Percentiles rank a stretch among this genome's conserved stretches.
These are phyloP conservation scores for Hyaloscypha finlandica DNA, from an alignment of 495 filamentous ascomycete genomes.

Conservation along the genomic window DNA sequence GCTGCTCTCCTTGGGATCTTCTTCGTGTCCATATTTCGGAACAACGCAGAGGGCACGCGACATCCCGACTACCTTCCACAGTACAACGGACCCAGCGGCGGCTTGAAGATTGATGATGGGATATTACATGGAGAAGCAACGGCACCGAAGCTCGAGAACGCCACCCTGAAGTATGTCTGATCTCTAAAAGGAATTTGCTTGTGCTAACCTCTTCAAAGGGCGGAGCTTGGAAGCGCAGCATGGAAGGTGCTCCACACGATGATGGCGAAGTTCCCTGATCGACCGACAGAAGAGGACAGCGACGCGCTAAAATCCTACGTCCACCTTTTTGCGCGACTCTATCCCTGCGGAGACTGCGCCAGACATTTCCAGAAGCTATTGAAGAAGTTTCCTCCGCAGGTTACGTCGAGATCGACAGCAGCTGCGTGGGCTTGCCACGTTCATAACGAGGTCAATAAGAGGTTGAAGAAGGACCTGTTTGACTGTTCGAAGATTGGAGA, in stretches of 20 bases:
- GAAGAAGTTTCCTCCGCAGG: slow-evolving; percentile 85
- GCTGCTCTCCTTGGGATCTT: slow-evolving; percentile 40
- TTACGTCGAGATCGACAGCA: slow-evolving; percentile 77
- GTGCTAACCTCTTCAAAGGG: slow-evolving; percentile 50
- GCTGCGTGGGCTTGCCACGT: slow-evolving; percentile 93
- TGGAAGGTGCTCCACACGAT: slow-evolving; percentile 97
- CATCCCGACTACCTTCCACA: slow-evolving; percentile 30
- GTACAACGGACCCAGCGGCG: slow-evolving; percentile 30
- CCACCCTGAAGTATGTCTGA: slow-evolving; percentile 71
- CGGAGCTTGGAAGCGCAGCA: slow-evolving; percentile 82
- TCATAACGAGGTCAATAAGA: slow-evolving; percentile 92
- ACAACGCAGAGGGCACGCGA: slow-evolving; percentile 20
- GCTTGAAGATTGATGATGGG: slow-evolving; percentile 34
- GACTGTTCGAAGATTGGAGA: slow-evolving; percentile 90
- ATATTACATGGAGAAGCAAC: slow-evolving; percentile 76
- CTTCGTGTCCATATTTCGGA: slow-evolving; percentile 38
- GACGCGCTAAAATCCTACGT: slow-evolving; percentile 83
- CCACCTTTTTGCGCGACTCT: slow-evolving; percentile 86
- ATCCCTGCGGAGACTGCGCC: slow-evolving; percentile 95
- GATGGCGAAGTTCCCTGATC: slow-evolving; percentile 89
- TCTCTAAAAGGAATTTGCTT: slow-evolving; percentile 13
- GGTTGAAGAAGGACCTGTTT: slow-evolving; percentile 77
- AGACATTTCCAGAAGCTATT: slow-evolving; percentile 85
- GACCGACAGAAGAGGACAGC: slow-evolving; percentile 80
- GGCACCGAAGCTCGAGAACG: slow-evolving; percentile 89